phyloP scores from a whole-genome alignment of 805 yeast species.

The Candida suzukii region DNA sequence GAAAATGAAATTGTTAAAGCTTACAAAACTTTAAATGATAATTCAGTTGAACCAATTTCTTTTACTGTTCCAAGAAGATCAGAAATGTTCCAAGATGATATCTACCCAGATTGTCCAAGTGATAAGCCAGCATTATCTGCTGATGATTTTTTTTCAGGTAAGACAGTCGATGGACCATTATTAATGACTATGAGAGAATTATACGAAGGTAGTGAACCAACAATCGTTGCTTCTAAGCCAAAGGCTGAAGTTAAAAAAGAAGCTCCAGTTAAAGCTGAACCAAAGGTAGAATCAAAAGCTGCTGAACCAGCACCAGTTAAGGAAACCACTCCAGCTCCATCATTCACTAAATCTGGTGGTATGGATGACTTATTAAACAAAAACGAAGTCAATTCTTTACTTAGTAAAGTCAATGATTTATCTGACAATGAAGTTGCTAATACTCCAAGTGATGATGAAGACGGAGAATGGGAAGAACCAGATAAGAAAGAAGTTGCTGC shows the following conservation, averaged over 20 bases:
- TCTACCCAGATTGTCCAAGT: conserved; percentile 88
- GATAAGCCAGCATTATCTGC: conserved; percentile 71
- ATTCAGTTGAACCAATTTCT: conserved; percentile 80
- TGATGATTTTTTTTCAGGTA: conserved; percentile 74
- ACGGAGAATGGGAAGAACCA: conserved; percentile 21
- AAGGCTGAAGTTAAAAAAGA: conserved; percentile 12
- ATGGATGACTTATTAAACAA: conserved; percentile 43
- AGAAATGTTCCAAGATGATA: conserved; percentile 87
- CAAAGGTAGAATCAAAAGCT: conserved; percentile 1
- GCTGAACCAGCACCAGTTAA: conserved; percentile 6
- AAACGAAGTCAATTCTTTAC: conserved; percentile 37
- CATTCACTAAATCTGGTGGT: conserved; percentile 25
- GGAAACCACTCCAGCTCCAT: conserved; percentile 9
- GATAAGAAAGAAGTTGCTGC: background rate
- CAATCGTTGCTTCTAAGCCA: conserved; percentile 32
- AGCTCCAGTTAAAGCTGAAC: conserved; percentile 10
- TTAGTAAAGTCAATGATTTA: conserved; percentile 35
- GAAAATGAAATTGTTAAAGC: conserved; percentile 81
- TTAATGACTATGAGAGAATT: conserved; percentile 68
- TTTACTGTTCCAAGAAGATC: conserved; percentile 92
- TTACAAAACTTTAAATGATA: conserved; percentile 84
- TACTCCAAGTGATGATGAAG: conserved; percentile 13
- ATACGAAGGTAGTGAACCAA: conserved; percentile 65
- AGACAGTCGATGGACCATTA: conserved; percentile 76
- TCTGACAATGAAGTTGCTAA: conserved; percentile 29